Base-by-base conservation (phyloP, 208 protist genomes). In the Acanthamoeba royreba region DNA sequence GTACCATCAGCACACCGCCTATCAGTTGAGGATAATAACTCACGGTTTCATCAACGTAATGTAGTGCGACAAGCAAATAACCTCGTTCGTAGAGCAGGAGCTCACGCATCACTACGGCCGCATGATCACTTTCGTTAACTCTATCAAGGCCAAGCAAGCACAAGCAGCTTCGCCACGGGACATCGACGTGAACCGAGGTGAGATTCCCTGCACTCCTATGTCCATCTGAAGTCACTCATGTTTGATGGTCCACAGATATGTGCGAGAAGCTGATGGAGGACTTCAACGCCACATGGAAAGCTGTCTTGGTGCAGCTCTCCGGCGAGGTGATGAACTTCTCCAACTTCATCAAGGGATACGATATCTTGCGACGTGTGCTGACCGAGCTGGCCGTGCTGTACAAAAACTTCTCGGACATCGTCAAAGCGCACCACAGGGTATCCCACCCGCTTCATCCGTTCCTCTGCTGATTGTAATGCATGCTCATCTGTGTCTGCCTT, bases 221-320 rank as follows among this genome's bases (percentile, higher is more conserved):
- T 35, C 33, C 15, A 11, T 38, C 22, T 38, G 15, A 38, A n/a
- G 0, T 43, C 13, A 79, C 43, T 42, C n/a, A 74, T 35, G 13
- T 28, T 35, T 55, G 13, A 55, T 9, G 49, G 19, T 9, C 8
- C 72, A 1, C 31, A 83, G 72, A 49, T 31, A 72, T 40, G 61
- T 72, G 61, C 72, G 72, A 83, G 72, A 49, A 43, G n/a, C n/a
- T 89, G 42, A 45, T 89, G 7, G 49, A 89, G 81, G 81, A 89
- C 28, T 89, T 89, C 42, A 49, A 25, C 17, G 40, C n/a, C 52
- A 66, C 43, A 25, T 89, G 81, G 81, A 89, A 89, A 38, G 47
- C 28, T 25, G 81, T 53, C n/a, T 45, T 58, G 25, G 43, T 66
- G 31, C 43, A 63, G 35, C n/a, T 89, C 17, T 45, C 33, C 46